These are phyloP conservation scores for Debaryomyces fabryi DNA, from an alignment of 1,139 yeast genomes.

Conservation along the genomic window DNA sequence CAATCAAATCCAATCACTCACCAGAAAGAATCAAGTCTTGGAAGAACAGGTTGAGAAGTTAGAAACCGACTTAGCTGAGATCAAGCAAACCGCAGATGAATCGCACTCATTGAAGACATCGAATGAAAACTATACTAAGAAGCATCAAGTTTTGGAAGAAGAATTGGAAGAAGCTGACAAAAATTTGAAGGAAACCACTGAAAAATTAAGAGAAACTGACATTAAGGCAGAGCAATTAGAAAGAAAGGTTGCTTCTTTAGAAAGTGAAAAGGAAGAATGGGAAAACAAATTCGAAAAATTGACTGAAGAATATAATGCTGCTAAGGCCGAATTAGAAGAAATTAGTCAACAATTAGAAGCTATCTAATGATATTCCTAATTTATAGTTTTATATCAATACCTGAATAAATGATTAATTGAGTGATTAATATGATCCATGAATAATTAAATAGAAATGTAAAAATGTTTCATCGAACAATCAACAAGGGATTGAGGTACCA, in stretches of 20 bases:
- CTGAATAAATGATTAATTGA: slow-evolving; percentile 1
- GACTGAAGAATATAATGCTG: slow-evolving; percentile 74
- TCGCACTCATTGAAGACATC: slow-evolving; percentile 86
- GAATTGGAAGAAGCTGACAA: slow-evolving; percentile 92
- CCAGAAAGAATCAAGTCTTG: slow-evolving; percentile 87
- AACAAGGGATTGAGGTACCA: neutral
- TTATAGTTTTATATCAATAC: neutral
- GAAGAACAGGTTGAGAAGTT: slow-evolving; percentile 91
- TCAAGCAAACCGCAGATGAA: slow-evolving; percentile 90
- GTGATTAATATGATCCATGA: neutral
- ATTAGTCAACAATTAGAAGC: slow-evolving; percentile 92
- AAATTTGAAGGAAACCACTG: slow-evolving; percentile 90
- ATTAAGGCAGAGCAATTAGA: slow-evolving; percentile 96
- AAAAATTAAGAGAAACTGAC: slow-evolving; percentile 93
- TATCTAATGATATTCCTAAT: slow-evolving; percentile 44
- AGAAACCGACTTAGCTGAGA: slow-evolving; percentile 76
- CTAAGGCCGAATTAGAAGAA: slow-evolving; percentile 91
- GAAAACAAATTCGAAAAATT: slow-evolving; percentile 92
- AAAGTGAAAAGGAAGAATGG: slow-evolving; percentile 88
- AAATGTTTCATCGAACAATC: neutral
- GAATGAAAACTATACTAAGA: slow-evolving; percentile 89
- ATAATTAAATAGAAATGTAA: neutral
- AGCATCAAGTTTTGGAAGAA: slow-evolving; percentile 89
- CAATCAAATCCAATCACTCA: slow-evolving; percentile 89
- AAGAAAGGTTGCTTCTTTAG: slow-evolving; percentile 90